Evolutionary conservation across 2,329 filamentous ascomycete species (phyloP).

Genomic region (Phaeosphaeriaceae sp.): DNA sequence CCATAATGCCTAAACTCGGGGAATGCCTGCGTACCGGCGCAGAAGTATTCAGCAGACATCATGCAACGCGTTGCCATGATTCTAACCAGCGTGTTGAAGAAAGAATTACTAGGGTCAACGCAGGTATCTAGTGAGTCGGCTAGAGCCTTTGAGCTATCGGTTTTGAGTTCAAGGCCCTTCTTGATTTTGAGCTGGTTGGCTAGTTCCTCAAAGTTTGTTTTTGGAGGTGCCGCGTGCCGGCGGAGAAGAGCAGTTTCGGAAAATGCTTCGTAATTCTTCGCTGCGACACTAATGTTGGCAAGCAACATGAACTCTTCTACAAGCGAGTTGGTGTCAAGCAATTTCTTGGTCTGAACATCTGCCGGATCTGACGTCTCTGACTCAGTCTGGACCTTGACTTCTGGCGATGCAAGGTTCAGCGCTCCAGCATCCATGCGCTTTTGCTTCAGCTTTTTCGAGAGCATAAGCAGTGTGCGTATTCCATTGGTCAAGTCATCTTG

Average conservation of each 20-base stretch:
- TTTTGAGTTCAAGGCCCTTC: conserved; percentile 77
- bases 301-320: conserved; percentile 99
- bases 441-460: conserved; percentile 91
- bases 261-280: conserved; percentile 88
- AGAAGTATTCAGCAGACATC: conserved; percentile 99
- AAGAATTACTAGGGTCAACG: conserved; percentile 79
- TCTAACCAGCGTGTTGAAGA: conserved; percentile 97
- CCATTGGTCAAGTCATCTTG: conserved; percentile 88
- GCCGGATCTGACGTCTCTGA: conserved; percentile 95
- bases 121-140: conserved; percentile 91
- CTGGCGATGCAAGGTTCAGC: conserved; percentile 93
- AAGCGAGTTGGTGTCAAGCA: conserved; percentile 93
- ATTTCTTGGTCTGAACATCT: conserved; percentile 93
- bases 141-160: conserved; percentile 88
- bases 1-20: conserved; percentile 97
- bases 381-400: conserved; percentile 94
- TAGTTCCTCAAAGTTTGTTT: conserved; percentile 95
- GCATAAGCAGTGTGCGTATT: conserved; percentile 83
- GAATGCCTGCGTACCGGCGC: conserved; percentile 88
- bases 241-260: conserved; percentile 94
- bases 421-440: conserved; percentile 95
- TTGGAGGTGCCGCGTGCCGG: conserved; percentile 88
- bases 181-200: conserved; percentile 89
- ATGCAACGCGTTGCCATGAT: conserved; percentile 98
- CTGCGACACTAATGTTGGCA: conserved; percentile 92